Evolutionary conservation across 139 green algal genomes (phyloP).

Genomic region (Coccomyxa sp.): DNA sequence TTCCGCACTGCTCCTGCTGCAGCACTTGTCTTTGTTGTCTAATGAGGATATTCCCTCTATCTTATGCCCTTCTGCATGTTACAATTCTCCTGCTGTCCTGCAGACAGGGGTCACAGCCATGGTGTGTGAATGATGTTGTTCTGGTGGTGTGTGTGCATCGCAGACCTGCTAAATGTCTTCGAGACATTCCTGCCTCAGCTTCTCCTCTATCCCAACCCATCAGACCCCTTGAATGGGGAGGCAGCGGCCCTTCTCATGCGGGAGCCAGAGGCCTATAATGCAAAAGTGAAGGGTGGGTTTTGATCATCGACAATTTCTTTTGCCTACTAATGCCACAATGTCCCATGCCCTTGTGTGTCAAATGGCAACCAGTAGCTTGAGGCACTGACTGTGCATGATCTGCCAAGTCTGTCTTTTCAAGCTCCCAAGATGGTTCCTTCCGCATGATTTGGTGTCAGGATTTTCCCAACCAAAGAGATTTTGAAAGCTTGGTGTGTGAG

Average conservation of each 20-base stretch:
- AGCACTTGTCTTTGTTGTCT: too few species aligned
- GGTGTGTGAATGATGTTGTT: too few species aligned
- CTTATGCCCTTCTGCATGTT: too few species aligned
- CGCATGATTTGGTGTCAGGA: too few species aligned
- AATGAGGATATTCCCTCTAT: too few species aligned
- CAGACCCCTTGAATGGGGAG: conserved; percentile 97
- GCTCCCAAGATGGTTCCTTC: too few species aligned
- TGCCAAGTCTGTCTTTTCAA: too few species aligned
- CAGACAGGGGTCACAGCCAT: too few species aligned
- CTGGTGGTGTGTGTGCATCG: neutral
- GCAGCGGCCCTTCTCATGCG: conserved; percentile 95
- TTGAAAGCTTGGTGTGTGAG: too few species aligned
- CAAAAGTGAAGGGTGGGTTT: conserved; percentile 81
- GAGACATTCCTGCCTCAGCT: conserved; percentile 98
- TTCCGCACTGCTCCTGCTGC: too few species aligned
- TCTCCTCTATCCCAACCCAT: conserved; percentile 97
- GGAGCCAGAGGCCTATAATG: conserved; percentile 84
- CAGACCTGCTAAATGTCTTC: conserved; percentile 99
- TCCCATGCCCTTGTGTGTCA: neutral
- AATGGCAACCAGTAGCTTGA: neutral
- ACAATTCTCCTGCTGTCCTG: too few species aligned
- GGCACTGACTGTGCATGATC: neutral
- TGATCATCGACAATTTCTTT: neutral
- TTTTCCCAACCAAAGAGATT: too few species aligned
- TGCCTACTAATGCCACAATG: neutral